Evolutionary conservation across 2,329 filamentous ascomycete genomes (phyloP), one percentile per base, ranked within the genome.

Genomic region (Ascochyta fabae): DNA sequence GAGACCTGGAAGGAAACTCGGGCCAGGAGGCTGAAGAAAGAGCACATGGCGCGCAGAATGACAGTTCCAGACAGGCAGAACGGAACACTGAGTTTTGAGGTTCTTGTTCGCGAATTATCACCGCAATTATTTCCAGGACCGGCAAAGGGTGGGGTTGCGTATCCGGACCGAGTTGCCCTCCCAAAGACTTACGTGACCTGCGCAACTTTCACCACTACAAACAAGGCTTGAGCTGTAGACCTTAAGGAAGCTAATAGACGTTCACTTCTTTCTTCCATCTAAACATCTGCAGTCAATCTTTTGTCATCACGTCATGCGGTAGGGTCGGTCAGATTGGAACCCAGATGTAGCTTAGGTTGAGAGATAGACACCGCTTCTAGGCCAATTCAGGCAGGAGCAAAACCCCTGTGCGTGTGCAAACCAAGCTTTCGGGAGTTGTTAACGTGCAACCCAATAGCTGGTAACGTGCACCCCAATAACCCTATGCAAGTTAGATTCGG

Each of bases 1-100:
- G 77, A 78, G 35, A 59, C 65, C 16, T 79, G 76, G 76, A 65
- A 68, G 27, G 75, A 77, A 36, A 61, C 63, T 29, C 46, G 67
- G 13, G 58, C 38, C 22, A 54, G 65, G 29, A 56, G 56, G 54
- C 15, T 53, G 33, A 60, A 61, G 47, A 61, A 31, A 15, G 54
- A 55, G 41, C 53, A 49, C 15, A 31, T 50, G 13, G 39, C 44
- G 1, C 47, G 39, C n/a, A 58, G 44, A 26, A 44, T 36, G 9
- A 41, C 27, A 9, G 33, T 50, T 6, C 33, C 58, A 5, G 48
- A 52, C 12, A 53, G 39, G 22, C 42, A 42, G 23, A 48, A 26
- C n/a, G 54, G 50, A 2, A 42, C 65, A 16, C 59, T 40, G 15
- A 69, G 59, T 43, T 71, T 73, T 40, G 62, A 68, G 46, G 52